Conservation (phyloP, 768 basidiomycete genomes). For the Grammothele lineata region DNA sequence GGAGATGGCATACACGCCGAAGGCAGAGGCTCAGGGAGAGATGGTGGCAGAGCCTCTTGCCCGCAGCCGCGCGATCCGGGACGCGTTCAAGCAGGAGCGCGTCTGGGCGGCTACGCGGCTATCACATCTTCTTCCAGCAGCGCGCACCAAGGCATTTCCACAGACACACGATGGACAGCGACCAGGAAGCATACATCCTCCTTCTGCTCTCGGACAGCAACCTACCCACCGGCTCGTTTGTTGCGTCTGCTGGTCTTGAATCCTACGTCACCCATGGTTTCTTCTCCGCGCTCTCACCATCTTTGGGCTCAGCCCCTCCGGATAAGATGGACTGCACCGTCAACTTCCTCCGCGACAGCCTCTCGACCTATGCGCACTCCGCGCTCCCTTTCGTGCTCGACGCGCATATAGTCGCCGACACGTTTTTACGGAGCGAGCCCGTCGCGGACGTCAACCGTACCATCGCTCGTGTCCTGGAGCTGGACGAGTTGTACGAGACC, state of each 20-base stretch:
- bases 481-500: conserved; percentile 78
- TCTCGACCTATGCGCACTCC: conserved; percentile 72
- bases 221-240: conserved; percentile 95
- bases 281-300: conserved; percentile 20
- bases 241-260: conserved; percentile 91
- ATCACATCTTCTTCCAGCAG: no score
- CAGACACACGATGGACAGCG: conserved; percentile 27
- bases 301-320: conserved; percentile 25
- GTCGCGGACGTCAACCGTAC: neutral
- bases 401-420: conserved; percentile 45
- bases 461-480: conserved; percentile 33
- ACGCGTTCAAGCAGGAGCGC: no score
- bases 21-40: no score
- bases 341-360: conserved; percentile 65
- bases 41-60: no score
- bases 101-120: no score
- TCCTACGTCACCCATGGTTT: conserved; percentile 88
- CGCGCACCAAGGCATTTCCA: neutral
- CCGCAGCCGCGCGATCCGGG: no score
- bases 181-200: conserved; percentile 62
- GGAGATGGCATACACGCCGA: no score
- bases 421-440: neutral
- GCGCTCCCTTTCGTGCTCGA: conserved; percentile 79
- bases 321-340: conserved; percentile 35
- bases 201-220: conserved; percentile 87